Percentiles rank a stretch among this genome's conserved stretches.
Conservation (phyloP, 2,329 filamentous ascomycete species). For the Cordyceps tenuipes region DNA sequence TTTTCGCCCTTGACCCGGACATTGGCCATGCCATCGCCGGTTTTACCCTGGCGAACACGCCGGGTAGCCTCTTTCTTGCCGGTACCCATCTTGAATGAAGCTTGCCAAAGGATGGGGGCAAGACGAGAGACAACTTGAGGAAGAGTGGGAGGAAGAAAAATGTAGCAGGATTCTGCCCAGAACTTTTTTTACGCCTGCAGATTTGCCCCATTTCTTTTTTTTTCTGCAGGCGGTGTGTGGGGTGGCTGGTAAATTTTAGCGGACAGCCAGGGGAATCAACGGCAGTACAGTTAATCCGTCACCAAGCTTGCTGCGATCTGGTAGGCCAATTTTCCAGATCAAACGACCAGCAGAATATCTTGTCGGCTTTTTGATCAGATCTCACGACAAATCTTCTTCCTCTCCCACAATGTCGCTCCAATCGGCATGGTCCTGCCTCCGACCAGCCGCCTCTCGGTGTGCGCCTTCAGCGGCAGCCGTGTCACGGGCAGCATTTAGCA, state of each 20-base stretch:
- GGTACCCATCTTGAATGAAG: conserved; percentile 60
- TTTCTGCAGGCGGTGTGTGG: conserved; percentile 11
- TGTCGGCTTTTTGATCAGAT: neutral
- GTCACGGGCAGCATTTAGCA: conserved; percentile 27
- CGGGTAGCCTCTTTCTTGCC: conserved; percentile 85
- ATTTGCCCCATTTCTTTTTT: conserved; percentile 5
- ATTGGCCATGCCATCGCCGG: conserved; percentile 79
- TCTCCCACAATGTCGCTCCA: conserved; percentile 22
- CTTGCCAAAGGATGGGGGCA: neutral
- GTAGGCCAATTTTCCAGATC: neutral
- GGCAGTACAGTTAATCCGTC: conserved; percentile 7
- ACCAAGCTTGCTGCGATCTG: neutral
- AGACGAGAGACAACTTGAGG: neutral
- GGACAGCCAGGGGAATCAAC: neutral
- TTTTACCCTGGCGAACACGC: conserved; percentile 77
- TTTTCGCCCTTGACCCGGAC: conserved; percentile 95
- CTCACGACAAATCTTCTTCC: neutral
- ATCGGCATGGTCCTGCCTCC: conserved; percentile 18
- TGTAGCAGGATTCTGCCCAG: neutral
- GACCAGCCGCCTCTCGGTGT: conserved; percentile 20
- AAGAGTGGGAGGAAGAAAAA: conserved; percentile 7
- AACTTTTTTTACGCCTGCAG: conserved; percentile 3
- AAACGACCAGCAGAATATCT: neutral
- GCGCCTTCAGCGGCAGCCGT: conserved; percentile 14
- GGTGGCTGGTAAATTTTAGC: conserved; percentile 4